Evolutionary conservation across 2,329 filamentous ascomycete genomes (phyloP).

Genomic region (Teratosphaeria epicoccoides): DNA sequence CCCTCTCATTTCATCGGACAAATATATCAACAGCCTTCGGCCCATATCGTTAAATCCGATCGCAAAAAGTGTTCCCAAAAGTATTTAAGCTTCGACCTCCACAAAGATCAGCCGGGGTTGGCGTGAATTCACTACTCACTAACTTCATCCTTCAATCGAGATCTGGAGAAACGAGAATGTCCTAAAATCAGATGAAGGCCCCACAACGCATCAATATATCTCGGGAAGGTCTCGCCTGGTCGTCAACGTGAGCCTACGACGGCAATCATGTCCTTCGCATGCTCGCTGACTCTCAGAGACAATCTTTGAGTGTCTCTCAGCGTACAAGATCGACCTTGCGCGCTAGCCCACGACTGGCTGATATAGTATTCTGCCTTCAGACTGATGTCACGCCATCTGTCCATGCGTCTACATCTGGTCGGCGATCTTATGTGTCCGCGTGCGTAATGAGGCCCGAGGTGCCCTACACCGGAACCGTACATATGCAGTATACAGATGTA

Average conservation of each 20-base stretch:
- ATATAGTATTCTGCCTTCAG: background rate
- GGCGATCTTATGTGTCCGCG: background rate
- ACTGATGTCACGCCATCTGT: background rate
- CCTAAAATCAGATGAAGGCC: background rate
- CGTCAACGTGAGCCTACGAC: no score
- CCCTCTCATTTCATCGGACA: no score
- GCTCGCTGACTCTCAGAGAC: no score
- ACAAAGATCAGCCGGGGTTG: background rate
- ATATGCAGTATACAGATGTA: background rate
- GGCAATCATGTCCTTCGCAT: no score
- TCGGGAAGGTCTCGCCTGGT: no score
- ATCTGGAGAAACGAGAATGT: background rate
- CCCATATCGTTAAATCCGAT: background rate
- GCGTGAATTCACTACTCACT: background rate
- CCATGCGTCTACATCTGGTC: background rate
- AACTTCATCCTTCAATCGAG: background rate
- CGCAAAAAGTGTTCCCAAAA: background rate
- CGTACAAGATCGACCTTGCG: background rate
- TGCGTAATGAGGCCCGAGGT: background rate
- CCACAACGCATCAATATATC: no score
- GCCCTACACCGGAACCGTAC: background rate
- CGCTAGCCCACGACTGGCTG: background rate
- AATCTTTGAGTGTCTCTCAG: no score
- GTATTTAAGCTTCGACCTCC: background rate
- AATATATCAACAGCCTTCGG: background rate